Percentiles rank a stretch among this genome's conserved stretches.
These are phyloP conservation scores for Ogataea saltuana DNA, from an alignment of 805 yeast species.

Conservation along the genomic window DNA sequence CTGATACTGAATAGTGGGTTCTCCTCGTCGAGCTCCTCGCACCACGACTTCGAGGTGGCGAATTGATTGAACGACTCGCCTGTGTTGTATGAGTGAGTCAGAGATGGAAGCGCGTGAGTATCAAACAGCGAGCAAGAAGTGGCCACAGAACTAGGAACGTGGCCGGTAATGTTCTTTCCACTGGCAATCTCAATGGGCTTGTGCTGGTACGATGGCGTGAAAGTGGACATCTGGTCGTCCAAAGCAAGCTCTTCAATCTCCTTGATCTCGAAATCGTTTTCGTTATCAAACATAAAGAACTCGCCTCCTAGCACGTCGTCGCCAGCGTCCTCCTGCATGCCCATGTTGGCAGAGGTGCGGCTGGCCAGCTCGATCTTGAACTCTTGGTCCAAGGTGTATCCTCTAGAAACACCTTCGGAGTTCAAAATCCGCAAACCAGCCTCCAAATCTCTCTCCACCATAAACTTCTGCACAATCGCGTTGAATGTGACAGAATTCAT, in stretches of 20 bases:
- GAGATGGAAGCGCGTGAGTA: constrained; percentile 19
- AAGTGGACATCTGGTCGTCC: constrained; percentile 14
- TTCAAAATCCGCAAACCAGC: constrained; percentile 33
- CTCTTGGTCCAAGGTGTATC: constrained; percentile 50
- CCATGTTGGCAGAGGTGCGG: constrained; percentile 8
- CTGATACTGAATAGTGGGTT: constrained; percentile 7
- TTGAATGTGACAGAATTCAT: constrained; percentile 44
- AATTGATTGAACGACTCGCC: constrained; percentile 13
- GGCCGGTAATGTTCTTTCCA: constrained; percentile 2
- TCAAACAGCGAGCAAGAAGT: constrained; percentile 22
- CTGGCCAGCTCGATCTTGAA: constrained; percentile 31
- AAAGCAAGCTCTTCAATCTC: constrained; percentile 21
- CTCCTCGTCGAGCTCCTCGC: constrained; percentile 21
- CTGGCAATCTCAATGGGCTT: constrained; percentile 15
- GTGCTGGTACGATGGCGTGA: constrained; percentile 8
- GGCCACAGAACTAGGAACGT: constrained; percentile 13
- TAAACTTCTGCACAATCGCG: constrained; percentile 42
- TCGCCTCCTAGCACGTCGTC: constrained; percentile 31
- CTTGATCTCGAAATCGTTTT: constrained; percentile 30
- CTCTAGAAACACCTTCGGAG: constrained; percentile 35
- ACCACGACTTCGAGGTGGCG: constrained; percentile 20
- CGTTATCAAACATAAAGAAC: constrained; percentile 38
- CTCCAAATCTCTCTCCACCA: constrained; percentile 43
- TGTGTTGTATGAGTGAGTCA: constrained; percentile 21
- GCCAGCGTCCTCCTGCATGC: constrained; percentile 1